Percentiles rank a stretch among this genome's conserved stretches.
Evolutionary conservation across 257 asterid species (phyloP).

Genomic region (Phtheirospermum japonicum): DNA sequence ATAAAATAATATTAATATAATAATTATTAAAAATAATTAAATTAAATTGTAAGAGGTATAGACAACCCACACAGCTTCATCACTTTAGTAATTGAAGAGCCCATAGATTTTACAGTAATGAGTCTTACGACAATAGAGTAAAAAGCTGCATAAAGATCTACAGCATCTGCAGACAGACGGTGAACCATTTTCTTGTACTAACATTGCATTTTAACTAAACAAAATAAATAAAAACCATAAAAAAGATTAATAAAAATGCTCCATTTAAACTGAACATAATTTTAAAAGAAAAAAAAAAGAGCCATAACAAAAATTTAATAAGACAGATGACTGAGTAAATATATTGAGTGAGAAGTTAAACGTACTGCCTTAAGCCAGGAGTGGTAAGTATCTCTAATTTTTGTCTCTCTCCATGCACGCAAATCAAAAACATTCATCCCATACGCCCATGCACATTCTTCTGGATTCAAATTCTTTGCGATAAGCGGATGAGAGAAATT

Average conservation of each 20-base stretch:
- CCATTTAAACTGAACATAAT: neutral
- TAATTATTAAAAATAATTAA: neutral
- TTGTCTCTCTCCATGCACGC: conserved; percentile 72
- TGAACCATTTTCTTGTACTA: conserved; percentile 2
- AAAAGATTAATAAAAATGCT: neutral
- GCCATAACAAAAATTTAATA: too few species aligned
- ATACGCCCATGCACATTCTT: conserved; percentile 98
- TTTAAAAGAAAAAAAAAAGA: too few species aligned
- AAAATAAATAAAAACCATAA: neutral
- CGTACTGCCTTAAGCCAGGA: conserved; percentile 84
- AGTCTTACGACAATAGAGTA: conserved; percentile 7
- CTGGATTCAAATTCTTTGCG: conserved; percentile 74
- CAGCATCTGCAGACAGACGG: conserved; percentile 1
- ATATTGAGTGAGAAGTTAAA: neutral
- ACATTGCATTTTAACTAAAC: neutral
- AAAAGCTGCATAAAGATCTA: neutral
- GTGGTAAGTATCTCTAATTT: conserved; percentile 76
- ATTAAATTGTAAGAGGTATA: neutral
- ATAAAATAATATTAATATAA: too few species aligned
- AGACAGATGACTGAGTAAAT: conserved; percentile 16
- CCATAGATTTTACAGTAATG: conserved; percentile 4
- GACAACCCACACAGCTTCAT: neutral
- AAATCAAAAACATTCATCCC: conserved; percentile 96
- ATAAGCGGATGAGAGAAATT: conserved; percentile 92
- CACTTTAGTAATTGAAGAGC: neutral